Evolutionary conservation across 202 grass and related monocot genomes (phyloP).

Genomic region (Schoenoplectus tabernaemontani): DNA sequence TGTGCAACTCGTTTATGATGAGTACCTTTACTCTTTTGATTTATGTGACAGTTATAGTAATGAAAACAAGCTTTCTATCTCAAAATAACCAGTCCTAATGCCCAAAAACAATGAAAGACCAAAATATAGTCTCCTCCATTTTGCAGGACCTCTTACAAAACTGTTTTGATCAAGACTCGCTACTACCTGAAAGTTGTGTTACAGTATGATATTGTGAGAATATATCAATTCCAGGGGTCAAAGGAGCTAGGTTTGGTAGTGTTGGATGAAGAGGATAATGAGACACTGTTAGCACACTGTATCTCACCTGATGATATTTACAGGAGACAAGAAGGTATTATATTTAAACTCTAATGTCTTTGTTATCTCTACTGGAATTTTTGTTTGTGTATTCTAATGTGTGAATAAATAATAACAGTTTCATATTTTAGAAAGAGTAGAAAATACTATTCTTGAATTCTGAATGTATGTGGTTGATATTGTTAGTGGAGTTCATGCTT

Average conservation of each 20-base stretch:
- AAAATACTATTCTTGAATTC: background rate
- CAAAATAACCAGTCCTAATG: background rate
- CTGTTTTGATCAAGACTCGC: background rate
- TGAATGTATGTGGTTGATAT: background rate
- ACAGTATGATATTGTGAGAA: background rate
- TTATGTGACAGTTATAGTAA: background rate
- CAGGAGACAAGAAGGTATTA: slow-evolving; percentile 61
- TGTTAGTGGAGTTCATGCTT: background rate
- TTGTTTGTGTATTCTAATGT: background rate
- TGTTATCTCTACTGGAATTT: background rate
- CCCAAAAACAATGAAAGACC: background rate
- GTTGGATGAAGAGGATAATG: slow-evolving; percentile 59
- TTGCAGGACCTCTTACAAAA: background rate
- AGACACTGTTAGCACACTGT: slow-evolving; percentile 53
- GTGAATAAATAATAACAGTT: background rate
- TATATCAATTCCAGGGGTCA: slow-evolving; percentile 48
- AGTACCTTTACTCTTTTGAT: background rate
- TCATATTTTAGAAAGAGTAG: background rate
- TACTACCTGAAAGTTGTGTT: background rate
- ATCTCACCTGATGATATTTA: slow-evolving; percentile 79
- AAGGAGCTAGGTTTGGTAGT: slow-evolving; percentile 55
- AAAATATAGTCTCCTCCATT: background rate
- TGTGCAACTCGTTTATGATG: background rate
- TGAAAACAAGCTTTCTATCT: background rate
- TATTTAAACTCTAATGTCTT: background rate